phyloP scores from a whole-genome alignment of 805 yeast species.

The Candida suzukii region DNA sequence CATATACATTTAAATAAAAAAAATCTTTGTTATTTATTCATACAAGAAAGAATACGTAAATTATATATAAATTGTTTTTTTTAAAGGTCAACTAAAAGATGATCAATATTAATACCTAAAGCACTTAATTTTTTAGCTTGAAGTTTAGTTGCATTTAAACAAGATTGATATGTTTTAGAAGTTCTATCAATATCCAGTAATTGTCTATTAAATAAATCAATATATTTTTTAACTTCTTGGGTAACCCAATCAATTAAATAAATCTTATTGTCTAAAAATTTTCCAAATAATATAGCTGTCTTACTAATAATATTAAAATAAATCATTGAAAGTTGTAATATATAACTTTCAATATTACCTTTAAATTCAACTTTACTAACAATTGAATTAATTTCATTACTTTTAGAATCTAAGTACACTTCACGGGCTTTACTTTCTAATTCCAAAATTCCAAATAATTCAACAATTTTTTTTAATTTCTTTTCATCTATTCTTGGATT shows the following conservation, averaged over 20 bases:
- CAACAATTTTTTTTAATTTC: conserved; percentile 14
- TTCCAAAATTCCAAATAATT: conserved; percentile 30
- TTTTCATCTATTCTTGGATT: conserved; percentile 11
- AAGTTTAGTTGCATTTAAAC: conserved; percentile 44
- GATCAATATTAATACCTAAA: conserved; percentile 71
- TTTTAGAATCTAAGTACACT: conserved; percentile 40
- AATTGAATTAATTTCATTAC: conserved; percentile 38
- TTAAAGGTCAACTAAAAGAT: conserved; percentile 37
- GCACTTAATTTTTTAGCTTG: conserved; percentile 58
- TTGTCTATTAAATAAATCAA: conserved; percentile 56
- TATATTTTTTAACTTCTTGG: conserved; percentile 53
- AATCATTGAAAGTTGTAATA: conserved; percentile 56
- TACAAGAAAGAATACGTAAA: too few relatives aligned
- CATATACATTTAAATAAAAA: too few relatives aligned
- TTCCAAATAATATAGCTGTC: conserved; percentile 47
- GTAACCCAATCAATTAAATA: conserved; percentile 70
- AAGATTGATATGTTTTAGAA: conserved; percentile 45
- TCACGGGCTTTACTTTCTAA: conserved; percentile 42
- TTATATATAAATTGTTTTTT: too few relatives aligned
- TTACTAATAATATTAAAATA: conserved; percentile 53
- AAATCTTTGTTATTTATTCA: too few relatives aligned
- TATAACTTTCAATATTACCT: conserved; percentile 46
- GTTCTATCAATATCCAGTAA: conserved; percentile 53
- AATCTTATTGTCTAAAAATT: conserved; percentile 33
- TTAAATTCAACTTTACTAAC: conserved; percentile 44